Evolutionary conservation across 1,139 yeast species (phyloP), one percentile per base, ranked within the genome.

Genomic region (Geotrichum phurueaensis): DNA sequence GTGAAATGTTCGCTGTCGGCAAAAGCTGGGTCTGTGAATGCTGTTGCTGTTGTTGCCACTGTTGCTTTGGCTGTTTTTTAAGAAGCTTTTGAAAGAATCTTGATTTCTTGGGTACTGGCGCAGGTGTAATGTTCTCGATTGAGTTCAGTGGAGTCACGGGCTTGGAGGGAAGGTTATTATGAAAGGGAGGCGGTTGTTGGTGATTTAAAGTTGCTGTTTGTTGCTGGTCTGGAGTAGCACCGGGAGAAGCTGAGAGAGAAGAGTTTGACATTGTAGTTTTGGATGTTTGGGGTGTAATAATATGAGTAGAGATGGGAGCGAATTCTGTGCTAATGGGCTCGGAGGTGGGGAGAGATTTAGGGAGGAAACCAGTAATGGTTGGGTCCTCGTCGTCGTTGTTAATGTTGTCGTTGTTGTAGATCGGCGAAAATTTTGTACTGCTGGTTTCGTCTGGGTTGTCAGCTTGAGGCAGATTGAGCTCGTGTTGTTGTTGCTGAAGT

Each of bases 1-100:
- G 47, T 39, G 47, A 39, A n/a, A 39, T 7, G 20, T 39, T 22
- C 1, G 47, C 47, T 15, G 23, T 39, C n/a, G 47, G 47, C 20
- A 39, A 39, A 39, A 39, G 47, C 47, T 39, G 47, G 5, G 20
- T 10, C 9, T 13, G 20, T 2, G 39, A 7, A 45, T 50, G 54
- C 22, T 52, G 51, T 15, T 15, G 48, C 3, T 20, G 39, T 29
- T 33, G 52, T n/a, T 22, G 49, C 50, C 53, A 33, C 50, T n/a
- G 48, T 27, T 39, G 57, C 33, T 36, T 49, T 51, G 45, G 54
- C 45, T 59, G 54, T 33, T 33, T 33, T 15, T 27, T 10, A 13
- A 25, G 33, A 6, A 25, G 31, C n/a, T 31, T 27, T 25, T 49
- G 52, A 7, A 25, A 31, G 3, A 25, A 49, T 20, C 33, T 27